Percentiles rank a stretch among this genome's conserved stretches.
These are phyloP conservation scores for Chamaenerion angustifolium DNA, from an alignment of 345 rosid genomes.

Conservation along the genomic window DNA sequence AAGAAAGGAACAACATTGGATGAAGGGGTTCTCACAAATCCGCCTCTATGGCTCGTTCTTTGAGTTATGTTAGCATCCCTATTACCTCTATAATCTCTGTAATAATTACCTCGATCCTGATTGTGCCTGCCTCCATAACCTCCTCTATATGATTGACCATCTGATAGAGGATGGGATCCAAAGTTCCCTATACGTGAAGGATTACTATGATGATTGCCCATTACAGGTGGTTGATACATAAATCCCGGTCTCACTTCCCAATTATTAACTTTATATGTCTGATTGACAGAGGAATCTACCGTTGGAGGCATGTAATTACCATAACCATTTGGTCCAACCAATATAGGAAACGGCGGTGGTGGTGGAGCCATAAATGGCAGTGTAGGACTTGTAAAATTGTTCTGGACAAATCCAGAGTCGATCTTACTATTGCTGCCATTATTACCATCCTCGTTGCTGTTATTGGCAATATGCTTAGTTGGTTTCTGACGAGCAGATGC, in stretches of 20 bases:
- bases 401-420: too few species aligned
- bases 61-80: constrained; percentile 31
- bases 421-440: too few species aligned
- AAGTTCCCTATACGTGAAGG: constrained; percentile 32
- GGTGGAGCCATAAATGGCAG: too few species aligned
- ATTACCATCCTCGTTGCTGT: too few species aligned
- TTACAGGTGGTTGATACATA: constrained; percentile 21
- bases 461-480: too few species aligned
- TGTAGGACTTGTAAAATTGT: too few species aligned
- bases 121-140: too few species aligned
- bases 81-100: constrained; percentile 14
- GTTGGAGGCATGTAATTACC: too few species aligned
- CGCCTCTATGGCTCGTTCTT: constrained; percentile 33
- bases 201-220: constrained; percentile 26
- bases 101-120: constrained; percentile 21
- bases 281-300: too few species aligned
- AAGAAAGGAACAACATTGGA: constrained; percentile 18
- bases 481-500: too few species aligned
- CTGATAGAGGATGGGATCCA: constrained; percentile 33
- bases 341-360: too few species aligned
- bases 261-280: constrained; percentile 18
- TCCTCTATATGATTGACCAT: constrained; percentile 14
- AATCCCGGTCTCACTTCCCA: constrained; percentile 38
- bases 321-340: too few species aligned
- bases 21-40: constrained; percentile 24